A percentile compares a stretch with the other conserved stretches of the same genome.
These are phyloP conservation scores for Cladosporium sp. DNA, from an alignment of 2,329 filamentous ascomycete genomes.

Conservation along the genomic window DNA sequence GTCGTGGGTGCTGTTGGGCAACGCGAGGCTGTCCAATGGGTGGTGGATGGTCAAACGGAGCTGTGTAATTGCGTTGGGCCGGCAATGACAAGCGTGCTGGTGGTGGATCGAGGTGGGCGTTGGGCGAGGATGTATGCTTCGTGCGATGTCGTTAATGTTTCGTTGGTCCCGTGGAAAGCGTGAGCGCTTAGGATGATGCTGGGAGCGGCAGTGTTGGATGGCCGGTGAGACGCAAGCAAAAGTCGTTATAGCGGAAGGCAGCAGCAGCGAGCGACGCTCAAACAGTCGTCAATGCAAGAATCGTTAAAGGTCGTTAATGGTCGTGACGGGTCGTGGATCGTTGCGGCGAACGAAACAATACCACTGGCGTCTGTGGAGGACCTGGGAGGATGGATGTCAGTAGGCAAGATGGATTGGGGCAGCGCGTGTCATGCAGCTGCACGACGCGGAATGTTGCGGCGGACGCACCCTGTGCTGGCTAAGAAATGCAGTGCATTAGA, in stretches of 20 bases:
- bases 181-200: conserved; percentile 17
- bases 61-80: not conserved
- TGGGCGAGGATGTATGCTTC: conserved; percentile 5
- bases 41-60: not conserved
- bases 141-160: conserved; percentile 20
- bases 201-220: conserved; percentile 12
- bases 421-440: conserved; percentile 28
- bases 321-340: conserved; percentile 39
- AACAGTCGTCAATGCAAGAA: conserved; percentile 39
- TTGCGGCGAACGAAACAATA: conserved; percentile 32
- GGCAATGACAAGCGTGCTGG: not conserved
- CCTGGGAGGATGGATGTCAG: conserved; percentile 20
- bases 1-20: conserved; percentile 1
- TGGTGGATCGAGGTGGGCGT: not conserved
- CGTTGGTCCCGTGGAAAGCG: conserved; percentile 20
- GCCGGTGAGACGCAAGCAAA: conserved; percentile 22
- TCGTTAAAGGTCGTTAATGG: conserved; percentile 37
- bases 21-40: conserved; percentile 21
- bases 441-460: conserved; percentile 28
- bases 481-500: conserved; percentile 41
- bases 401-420: conserved; percentile 5
- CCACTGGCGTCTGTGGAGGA: conserved; percentile 25
- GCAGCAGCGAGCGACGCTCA: conserved; percentile 32
- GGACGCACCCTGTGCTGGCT: conserved; percentile 38
- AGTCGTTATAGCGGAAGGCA: conserved; percentile 20